Base-by-base conservation (phyloP, 441 rosid genomes). In the Populus hybrid region DNA sequence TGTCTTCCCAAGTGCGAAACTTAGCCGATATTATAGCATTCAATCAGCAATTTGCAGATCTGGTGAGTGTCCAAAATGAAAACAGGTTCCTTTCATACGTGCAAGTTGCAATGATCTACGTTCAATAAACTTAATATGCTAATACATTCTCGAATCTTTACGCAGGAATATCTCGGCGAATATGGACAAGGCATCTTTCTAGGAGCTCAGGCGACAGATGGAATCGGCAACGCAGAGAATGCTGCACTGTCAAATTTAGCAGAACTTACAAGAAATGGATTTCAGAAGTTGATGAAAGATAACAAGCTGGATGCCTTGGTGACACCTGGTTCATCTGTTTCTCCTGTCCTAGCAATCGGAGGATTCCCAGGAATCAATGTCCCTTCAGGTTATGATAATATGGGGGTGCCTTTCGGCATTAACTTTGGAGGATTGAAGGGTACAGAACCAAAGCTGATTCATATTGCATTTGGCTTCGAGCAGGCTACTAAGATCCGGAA, bases 401-500 rank as follows among this genome's bases (percentile, higher is more conserved):
- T 75, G 26, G 90, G 88, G 18, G 80, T 86, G 67, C 97, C 93
- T 3, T 85, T 89, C 16, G 92, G 97, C 5, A 85, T 92, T 65
- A 79, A 67, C 69, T 90, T 91, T 74, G 88, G 88, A 20, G 94
- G 95, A 14, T 67, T 92, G 38, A 91, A 87, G 79, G 89, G 90
- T 8, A 69, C 79, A 18, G 92, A 89, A 78, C 91, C 90, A n/a
- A 90, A 90, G 80, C 87, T 91, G 10, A 90, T 92, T 42, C 87
- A 92, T 75, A 91, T 90, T 59, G 92, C 95, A 8, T 91, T 81
- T 81, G 89, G 73, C 42, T 94, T 90, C 64, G 97, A 92, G 84
- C 92, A 90, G 74, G 89, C 90, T 42, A 91, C 90, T n/a, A 78
- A 73, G 77, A 82, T 88, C 24, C 82, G 93, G 80, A 88, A 84